Conservation (phyloP, 1,139 yeast species). For the Hansenula lynferdii region DNA sequence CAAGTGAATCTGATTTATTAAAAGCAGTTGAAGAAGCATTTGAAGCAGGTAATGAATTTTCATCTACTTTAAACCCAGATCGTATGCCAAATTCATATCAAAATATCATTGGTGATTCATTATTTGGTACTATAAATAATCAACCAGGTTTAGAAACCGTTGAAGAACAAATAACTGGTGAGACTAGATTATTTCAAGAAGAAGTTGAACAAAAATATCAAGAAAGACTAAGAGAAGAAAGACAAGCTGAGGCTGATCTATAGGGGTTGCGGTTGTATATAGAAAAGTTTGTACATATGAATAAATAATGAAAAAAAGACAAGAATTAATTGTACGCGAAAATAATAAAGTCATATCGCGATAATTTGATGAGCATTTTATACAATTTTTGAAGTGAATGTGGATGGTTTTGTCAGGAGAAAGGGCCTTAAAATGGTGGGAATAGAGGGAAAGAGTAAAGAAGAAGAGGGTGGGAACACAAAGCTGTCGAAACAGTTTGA, state of each 20-base stretch:
- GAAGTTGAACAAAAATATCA: conserved; percentile 10
- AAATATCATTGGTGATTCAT: conserved; percentile 23
- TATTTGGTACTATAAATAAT: conserved; percentile 27
- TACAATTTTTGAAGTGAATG: too few relatives aligned
- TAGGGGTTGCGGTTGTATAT: too few relatives aligned
- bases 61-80: conserved; percentile 3
- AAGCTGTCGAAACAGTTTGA: conserved; percentile 14
- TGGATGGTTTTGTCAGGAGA: too few relatives aligned
- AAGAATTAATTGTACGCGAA: too few relatives aligned
- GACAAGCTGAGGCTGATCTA: conserved; percentile 10
- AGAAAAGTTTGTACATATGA: too few relatives aligned
- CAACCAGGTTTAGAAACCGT: conserved; percentile 26
- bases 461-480: conserved; percentile 2
- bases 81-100: conserved; percentile 12
- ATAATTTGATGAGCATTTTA: too few relatives aligned
- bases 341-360: too few relatives aligned
- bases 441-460: conserved; percentile 11
- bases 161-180: conserved; percentile 27
- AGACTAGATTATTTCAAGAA: conserved; percentile 21
- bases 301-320: too few relatives aligned
- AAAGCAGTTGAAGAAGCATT: conserved; percentile 29
- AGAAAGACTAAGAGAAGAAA: not conserved
- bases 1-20: conserved; percentile 28
- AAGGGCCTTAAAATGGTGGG: too few relatives aligned
- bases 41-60: conserved; percentile 8